Evolutionary conservation across 164 flowering plant genomes (phyloP), one percentile per base, ranked within the genome.

Genomic region (Vitis cinerea): DNA sequence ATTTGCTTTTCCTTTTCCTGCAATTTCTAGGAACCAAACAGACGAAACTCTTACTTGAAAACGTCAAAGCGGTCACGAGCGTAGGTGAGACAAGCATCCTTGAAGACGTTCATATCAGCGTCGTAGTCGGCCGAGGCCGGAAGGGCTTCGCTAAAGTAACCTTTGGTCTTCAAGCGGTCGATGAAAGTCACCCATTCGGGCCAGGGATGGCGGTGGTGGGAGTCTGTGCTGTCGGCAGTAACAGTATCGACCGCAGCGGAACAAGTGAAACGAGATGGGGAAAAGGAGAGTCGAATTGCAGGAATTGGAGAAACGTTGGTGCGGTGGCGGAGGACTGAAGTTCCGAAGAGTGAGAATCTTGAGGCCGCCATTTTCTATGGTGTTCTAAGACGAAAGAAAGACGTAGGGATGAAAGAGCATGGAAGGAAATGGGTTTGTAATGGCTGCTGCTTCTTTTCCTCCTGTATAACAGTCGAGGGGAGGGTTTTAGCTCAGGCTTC

Each of bases 111-210:
- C 78, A 84, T 67, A 23, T 90, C 90, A 17, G 11, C 70, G 58
- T 84, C 69, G 31, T 2, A 10, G 8, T 51, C 68, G 29, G 9
- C 53, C 30, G 44, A 9, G 15, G 4, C 65, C 15, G 50, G 37
- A 61, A 70, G 58, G 29, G 70, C 13, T 56, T 68, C 73, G 51
- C 50, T 44, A 2, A 90, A 73, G 77, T 87, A 92, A 31, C 95
- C 95, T 57, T 81, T 83, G 66, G 76, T 66, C 76, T 77, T 92
- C 78, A 92, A 79, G 2, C 71, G 75, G 75, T 88, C 91, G 17
- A 90, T 63, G 79, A 92, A 92, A 44, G 56, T 15, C 47, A 85
- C 81, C 95, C 97, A 92, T 69, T 92, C 95, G 0, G 92, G 90
- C 97, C 95, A 92, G 2, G 94, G 94, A 60, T 88, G 90, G 67